phyloP scores from a whole-genome alignment of 768 basidiomycete genomes.

The Exidia glandulosa region DNA sequence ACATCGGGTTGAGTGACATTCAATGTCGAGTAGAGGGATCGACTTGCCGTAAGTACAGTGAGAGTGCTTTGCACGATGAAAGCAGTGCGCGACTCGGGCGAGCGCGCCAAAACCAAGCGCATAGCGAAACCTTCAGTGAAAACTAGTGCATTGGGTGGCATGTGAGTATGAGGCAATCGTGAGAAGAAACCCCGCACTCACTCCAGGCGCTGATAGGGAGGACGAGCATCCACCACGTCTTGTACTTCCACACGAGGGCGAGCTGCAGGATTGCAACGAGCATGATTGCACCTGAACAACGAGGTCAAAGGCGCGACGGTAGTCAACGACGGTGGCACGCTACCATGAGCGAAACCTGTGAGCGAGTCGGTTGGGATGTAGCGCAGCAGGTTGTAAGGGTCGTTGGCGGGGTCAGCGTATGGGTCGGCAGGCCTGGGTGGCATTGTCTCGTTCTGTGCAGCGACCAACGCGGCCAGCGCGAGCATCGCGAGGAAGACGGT shows the following conservation, averaged over 20 bases:
- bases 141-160: no score
- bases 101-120: slow-evolving; percentile 41
- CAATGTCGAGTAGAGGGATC: neutral
- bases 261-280: slow-evolving; percentile 33
- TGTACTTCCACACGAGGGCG: slow-evolving; percentile 29
- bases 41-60: slow-evolving; percentile 44
- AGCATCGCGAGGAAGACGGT: no score
- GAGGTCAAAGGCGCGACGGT: no score
- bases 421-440: no score
- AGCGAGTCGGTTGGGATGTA: slow-evolving; percentile 46
- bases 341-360: slow-evolving; percentile 35
- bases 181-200: slow-evolving; percentile 14
- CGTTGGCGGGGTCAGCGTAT: slow-evolving; percentile 33
- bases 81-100: slow-evolving; percentile 40
- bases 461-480: no score
- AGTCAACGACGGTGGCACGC: no score
- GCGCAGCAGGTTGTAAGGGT: slow-evolving; percentile 42
- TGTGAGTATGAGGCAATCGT: no score
- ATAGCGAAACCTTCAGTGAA: slow-evolving; percentile 45
- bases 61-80: slow-evolving; percentile 50
- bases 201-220: slow-evolving; percentile 54
- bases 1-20: neutral
- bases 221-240: slow-evolving; percentile 48
- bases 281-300: slow-evolving; percentile 31
- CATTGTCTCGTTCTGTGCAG: no score